phyloP scores from a whole-genome alignment of 2,329 filamentous ascomycete species.

The Epichloe brachyelytri region DNA sequence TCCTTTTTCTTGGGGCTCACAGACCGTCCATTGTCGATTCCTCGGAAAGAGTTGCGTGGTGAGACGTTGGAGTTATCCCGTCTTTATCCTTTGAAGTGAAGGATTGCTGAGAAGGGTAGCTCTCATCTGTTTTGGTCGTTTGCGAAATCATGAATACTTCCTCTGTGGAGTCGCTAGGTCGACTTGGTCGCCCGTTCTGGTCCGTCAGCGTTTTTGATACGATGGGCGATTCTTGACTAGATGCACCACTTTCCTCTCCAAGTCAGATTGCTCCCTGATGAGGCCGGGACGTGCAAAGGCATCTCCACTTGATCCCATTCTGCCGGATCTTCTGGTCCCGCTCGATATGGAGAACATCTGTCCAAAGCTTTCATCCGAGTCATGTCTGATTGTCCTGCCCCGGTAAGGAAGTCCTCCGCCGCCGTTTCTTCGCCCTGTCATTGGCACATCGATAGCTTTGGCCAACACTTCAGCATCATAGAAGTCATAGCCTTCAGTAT shows the following conservation, averaged over 20 bases:
- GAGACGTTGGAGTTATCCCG: not conserved
- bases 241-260: constrained; percentile 17
- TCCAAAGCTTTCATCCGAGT: constrained; percentile 45
- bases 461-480: constrained; percentile 45
- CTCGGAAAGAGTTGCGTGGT: not conserved
- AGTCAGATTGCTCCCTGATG: constrained; percentile 15
- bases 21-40: constrained; percentile 8
- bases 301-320: constrained; percentile 8
- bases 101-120: constrained; percentile 18
- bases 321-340: constrained; percentile 19
- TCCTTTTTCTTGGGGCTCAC: constrained; percentile 15
- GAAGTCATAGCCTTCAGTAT: constrained; percentile 52
- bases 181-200: constrained; percentile 3
- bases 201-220: constrained; percentile 1
- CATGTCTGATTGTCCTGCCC: constrained; percentile 27
- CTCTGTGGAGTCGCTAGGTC: constrained; percentile 20
- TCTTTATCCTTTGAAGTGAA: constrained; percentile 17
- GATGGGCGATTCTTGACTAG: constrained; percentile 25
- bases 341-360: constrained; percentile 48
- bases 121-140: constrained; percentile 28
- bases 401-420: constrained; percentile 17
- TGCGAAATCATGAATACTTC: constrained; percentile 34
- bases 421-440: constrained; percentile 25
- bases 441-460: constrained; percentile 40
- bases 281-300: constrained; percentile 17